Conservation (phyloP, 352 stramenopile species). For the Pythium coloratum region DNA sequence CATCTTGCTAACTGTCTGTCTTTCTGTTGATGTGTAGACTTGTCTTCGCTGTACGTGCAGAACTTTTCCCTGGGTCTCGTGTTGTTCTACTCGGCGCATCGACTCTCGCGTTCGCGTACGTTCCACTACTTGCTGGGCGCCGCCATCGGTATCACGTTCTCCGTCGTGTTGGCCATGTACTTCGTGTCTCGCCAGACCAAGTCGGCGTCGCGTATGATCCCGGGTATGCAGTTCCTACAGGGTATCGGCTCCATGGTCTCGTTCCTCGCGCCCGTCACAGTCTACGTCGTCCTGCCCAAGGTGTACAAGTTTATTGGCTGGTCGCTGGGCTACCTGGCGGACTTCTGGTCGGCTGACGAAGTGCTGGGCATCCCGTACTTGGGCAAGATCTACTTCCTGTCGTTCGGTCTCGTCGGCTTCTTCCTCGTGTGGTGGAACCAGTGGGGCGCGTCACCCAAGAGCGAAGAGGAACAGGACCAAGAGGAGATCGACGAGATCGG, state of each 20-base stretch:
- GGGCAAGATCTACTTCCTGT: conserved; percentile 85
- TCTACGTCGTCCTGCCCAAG: conserved; percentile 76
- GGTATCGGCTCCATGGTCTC: conserved; percentile 67
- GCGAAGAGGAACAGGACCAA: conserved; percentile 45
- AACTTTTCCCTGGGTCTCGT: conserved; percentile 74
- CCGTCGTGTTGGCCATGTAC: conserved; percentile 72
- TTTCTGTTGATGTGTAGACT: conserved; percentile 33
- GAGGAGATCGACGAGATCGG: conserved; percentile 73
- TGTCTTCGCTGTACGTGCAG: conserved; percentile 70
- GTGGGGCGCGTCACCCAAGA: conserved; percentile 62
- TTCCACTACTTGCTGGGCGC: conserved; percentile 83
- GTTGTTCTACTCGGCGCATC: conserved; percentile 67
- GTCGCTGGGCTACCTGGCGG: conserved; percentile 54
- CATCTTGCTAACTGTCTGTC: neutral
- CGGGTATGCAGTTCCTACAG: conserved; percentile 66
- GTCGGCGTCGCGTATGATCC: conserved; percentile 66
- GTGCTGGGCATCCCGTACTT: conserved; percentile 78
- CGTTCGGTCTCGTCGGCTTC: conserved; percentile 72
- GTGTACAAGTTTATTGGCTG: conserved; percentile 66
- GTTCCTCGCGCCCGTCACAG: conserved; percentile 70
- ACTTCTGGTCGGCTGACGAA: conserved; percentile 70
- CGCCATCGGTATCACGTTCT: conserved; percentile 72
- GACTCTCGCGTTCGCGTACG: conserved; percentile 62
- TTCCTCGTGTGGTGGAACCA: conserved; percentile 87
- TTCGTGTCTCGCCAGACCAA: conserved; percentile 78